Evolutionary conservation across 108 stramenopile species (phyloP), one percentile per base, ranked within the genome.

Genomic region (Skeletonema grethae): DNA sequence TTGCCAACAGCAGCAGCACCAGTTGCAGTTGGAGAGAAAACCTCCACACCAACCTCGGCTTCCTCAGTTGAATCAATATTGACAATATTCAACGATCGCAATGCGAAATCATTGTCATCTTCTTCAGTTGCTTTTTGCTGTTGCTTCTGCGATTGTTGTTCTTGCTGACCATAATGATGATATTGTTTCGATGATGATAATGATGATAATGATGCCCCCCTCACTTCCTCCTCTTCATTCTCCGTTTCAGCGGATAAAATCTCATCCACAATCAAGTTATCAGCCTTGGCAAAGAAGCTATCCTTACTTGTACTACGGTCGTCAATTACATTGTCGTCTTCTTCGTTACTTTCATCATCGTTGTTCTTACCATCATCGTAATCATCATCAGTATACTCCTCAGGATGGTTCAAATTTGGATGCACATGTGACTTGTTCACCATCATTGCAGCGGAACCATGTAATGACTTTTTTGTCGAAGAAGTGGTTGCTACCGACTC

Each of bases 231-330:
- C 7, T 30, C n/a, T n/a, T 25, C 39, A 15, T 13, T 15, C 7
- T 10, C 10, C 15, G 57, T 41, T 41, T 36, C 57, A 12, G 69
- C 64, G 24, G 36, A 64, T 1, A 76, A 63, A 11, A 77, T 70
- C 31, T 77, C 76, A 63, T 70, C 69, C 11, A 77, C 15, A 12
- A 70, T 64, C 25, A 57, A 53, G 36, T 70, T 57, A 15, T 77
- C 76, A 1, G 76, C 76, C 58, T 70, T 57, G 55, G 69, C 64
- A 15, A 77, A 65, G 63, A 70, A 77, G 63, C 58, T 69, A 63
- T 70, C 64, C 57, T 56, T 34, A 10, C 1, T 48, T 48, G 46
- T 18, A 18, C 22, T 53, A 8, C 22, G 4, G 22, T 24, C 9
- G 16, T 22, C 50, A 53, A 4, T 7, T 24, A 24, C 8, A 53